Evolutionary conservation across 257 asterid species (phyloP).

Genomic region (Phtheirospermum japonicum): DNA sequence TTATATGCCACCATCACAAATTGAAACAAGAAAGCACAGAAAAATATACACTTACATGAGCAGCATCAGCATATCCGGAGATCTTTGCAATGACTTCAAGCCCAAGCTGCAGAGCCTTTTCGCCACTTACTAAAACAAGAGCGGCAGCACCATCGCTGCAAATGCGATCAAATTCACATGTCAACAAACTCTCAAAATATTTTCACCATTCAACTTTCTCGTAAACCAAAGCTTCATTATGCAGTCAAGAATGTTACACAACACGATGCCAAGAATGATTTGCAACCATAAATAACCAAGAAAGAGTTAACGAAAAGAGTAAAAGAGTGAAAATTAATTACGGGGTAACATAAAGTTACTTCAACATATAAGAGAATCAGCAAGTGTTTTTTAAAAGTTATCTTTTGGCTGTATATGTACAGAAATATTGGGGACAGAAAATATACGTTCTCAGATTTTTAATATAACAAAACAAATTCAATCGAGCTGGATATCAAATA

Average conservation of each 20-base stretch:
- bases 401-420: neutral
- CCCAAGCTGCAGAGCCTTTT: constrained; percentile 77
- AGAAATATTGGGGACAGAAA: neutral
- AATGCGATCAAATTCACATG: constrained; percentile 24
- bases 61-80: constrained; percentile 95
- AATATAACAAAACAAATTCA: neutral
- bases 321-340: too few species aligned
- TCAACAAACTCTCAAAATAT: constrained; percentile 20
- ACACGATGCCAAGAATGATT: constrained; percentile 4
- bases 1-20: constrained; percentile 21
- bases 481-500: neutral
- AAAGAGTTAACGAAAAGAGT: neutral
- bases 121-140: constrained; percentile 92
- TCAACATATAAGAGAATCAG: too few species aligned
- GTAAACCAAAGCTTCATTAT: constrained; percentile 7
- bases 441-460: neutral
- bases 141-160: constrained; percentile 99
- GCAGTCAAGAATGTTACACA: constrained; percentile 12
- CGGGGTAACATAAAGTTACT: too few species aligned
- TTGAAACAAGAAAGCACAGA: constrained; percentile 8
- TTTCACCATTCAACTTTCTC: neutral
- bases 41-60: constrained; percentile 54
- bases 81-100: constrained; percentile 82
- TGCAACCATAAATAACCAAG: neutral
- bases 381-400: neutral